Conservation (phyloP, 176 grass and related monocot genomes). For the Carex parvula region DNA sequence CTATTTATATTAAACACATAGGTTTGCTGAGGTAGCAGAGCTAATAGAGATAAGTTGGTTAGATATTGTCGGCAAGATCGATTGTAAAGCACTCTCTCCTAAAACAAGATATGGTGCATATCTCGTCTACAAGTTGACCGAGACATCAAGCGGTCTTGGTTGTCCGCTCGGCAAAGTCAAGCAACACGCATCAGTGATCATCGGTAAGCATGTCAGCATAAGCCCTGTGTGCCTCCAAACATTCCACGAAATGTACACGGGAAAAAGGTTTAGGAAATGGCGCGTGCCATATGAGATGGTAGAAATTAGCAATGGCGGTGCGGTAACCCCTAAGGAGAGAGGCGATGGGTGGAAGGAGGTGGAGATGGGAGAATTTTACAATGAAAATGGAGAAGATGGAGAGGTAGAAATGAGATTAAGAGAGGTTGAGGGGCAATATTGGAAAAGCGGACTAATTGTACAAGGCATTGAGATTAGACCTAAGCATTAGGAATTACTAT, state of each 20-base stretch:
- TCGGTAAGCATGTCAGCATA: background rate
- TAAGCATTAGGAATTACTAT: conserved; percentile 26
- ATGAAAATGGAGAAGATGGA: conserved; percentile 28
- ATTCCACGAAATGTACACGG: background rate
- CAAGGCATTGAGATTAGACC: conserved; percentile 66
- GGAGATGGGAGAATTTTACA: conserved; percentile 48
- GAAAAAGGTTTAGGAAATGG: background rate
- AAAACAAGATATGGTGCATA: conserved; percentile 46
- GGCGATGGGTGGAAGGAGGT: conserved; percentile 58
- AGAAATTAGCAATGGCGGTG: background rate
- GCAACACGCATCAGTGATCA: conserved; percentile 23
- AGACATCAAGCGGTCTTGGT: conserved; percentile 42
- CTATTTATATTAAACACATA: background rate
- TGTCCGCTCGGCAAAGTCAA: conserved; percentile 39
- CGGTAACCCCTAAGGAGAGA: background rate
- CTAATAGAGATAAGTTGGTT: conserved; percentile 58
- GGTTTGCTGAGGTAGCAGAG: conserved; percentile 59
- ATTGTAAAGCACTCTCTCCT: conserved; percentile 37
- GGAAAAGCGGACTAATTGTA: conserved; percentile 56
- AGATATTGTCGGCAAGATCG: conserved; percentile 48
- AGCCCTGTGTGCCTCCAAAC: conserved; percentile 27
- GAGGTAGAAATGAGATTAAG: conserved; percentile 39
- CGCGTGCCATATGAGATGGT: background rate
- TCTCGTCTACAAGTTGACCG: conserved; percentile 49
- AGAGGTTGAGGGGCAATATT: conserved; percentile 23